phyloP scores from a whole-genome alignment of 2,329 filamentous ascomycete genomes.

The Setomelanomma holmii region DNA sequence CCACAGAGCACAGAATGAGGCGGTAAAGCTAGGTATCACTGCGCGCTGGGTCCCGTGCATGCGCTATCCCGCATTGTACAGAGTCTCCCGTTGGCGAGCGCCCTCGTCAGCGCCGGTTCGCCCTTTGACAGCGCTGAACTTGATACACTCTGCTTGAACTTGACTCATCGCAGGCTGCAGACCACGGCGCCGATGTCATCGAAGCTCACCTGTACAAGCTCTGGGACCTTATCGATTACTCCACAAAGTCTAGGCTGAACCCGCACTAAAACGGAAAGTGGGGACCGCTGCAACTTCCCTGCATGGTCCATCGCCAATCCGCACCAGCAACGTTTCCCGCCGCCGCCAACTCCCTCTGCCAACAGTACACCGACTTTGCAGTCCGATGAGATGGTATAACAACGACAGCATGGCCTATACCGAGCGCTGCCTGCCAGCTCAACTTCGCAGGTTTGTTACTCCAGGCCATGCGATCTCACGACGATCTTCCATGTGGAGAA shows the following conservation, averaged over 20 bases:
- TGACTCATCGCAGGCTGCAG: conserved; percentile 23
- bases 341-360: conserved; percentile 1
- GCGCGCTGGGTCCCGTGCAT: conserved; percentile 19
- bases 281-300: conserved; percentile 27
- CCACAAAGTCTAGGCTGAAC: conserved; percentile 26
- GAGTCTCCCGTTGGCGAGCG: conserved; percentile 5
- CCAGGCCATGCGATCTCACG: too few species aligned
- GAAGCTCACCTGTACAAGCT: too few species aligned
- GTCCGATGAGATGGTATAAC: not conserved
- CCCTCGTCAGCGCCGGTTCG: conserved; percentile 14
- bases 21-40: conserved; percentile 27
- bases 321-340: conserved; percentile 20
- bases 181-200: conserved; percentile 4
- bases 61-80: conserved; percentile 16
- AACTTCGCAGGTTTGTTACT: not conserved
- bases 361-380: conserved; percentile 2
- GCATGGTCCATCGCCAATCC: conserved; percentile 20
- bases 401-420: too few species aligned
- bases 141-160: not conserved
- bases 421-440: too few species aligned
- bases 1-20: conserved; percentile 20
- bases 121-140: conserved; percentile 11
- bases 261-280: conserved; percentile 24
- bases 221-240: conserved; percentile 24
- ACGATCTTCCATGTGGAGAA: too few species aligned